Base-by-base conservation (phyloP, 768 basidiomycete genomes). In the Trametes cubensis region DNA sequence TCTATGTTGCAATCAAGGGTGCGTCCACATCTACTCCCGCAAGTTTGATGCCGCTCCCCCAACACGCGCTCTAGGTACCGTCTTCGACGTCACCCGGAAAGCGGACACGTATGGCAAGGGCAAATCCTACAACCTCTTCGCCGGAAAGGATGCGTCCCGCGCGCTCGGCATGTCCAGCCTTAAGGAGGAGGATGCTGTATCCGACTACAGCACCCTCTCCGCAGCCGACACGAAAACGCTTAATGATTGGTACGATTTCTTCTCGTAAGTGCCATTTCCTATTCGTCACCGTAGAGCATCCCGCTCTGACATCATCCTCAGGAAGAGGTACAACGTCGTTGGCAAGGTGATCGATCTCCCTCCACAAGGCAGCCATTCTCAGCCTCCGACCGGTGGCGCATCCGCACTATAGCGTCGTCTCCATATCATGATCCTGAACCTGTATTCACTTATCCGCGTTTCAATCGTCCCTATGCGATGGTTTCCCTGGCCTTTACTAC, bases 1-100 rank as follows among this genome's bases (percentile, higher is more conserved):
- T 98, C 63, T 94, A 90, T 67, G 89, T 98, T 45, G 89, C 94
- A 30, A 95, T 98, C 78, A 98, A 97, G 81, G 93, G 92, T 87
- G 60, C 45, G 71, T 67, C 65, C 45, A 1, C 49, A 7, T 51
- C 14, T 26, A 4, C 23, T 46, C 26, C 25, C 30, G 40, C 20
- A 5, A 11, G 4, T 25, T 20, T 18, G 4, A 15, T 30, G 44
- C 1, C 10, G 23, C 26, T 4, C 40, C n/a, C 7, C 21, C 28
- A 30, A 34, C 20, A 34, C 26, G n/a, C 21, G 25, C 15, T 0
- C 39, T 14, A 92, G 92, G 95, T 49, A 89, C 87, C 1, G 82
- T 98, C 10, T 98, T 97, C 75, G 95, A 98, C 73, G 96, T 99
- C 10, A 79, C 89, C 0, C 77, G 78, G 61, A 98, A 96, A 74